Conservation (phyloP, 257 asterid genomes). For the Asclepias syriaca region DNA sequence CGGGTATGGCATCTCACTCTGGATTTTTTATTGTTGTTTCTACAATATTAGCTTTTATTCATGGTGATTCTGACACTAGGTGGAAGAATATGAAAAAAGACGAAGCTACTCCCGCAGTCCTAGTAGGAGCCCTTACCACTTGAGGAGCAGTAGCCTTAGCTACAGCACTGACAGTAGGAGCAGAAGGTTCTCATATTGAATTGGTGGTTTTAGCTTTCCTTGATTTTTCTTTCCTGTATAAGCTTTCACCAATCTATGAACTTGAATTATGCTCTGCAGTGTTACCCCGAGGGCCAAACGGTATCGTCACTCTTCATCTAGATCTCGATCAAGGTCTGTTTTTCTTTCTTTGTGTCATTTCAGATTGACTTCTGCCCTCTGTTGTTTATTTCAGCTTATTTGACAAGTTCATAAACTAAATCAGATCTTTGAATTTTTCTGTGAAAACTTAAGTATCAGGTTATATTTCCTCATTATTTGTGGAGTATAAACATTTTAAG, state of each 20-base stretch:
- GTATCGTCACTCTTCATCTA: constrained; percentile 33
- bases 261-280: constrained; percentile 20
- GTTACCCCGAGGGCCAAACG: constrained; percentile 39
- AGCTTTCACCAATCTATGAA: not conserved
- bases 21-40: not conserved
- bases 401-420: not conserved
- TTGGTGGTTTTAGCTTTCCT: not conserved
- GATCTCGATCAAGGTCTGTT: constrained; percentile 56
- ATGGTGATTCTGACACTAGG: constrained; percentile 29
- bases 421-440: not conserved
- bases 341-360: constrained; percentile 30
- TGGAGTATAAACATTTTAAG: not conserved
- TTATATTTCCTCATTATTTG: not conserved
- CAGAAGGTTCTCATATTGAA: constrained; percentile 29
- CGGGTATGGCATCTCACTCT: too few species aligned
- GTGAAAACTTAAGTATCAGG: not conserved
- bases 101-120: constrained; percentile 58
- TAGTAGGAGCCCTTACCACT: constrained; percentile 42
- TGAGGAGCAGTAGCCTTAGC: constrained; percentile 62
- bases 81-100: constrained; percentile 57
- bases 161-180: constrained; percentile 46
- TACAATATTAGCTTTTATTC: not conserved
- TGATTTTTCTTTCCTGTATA: not conserved
- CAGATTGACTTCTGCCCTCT: constrained; percentile 38
- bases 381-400: constrained; percentile 26